Evolutionary conservation across 2,329 filamentous ascomycete species (phyloP).

Genomic region (Fusarium sp.): DNA sequence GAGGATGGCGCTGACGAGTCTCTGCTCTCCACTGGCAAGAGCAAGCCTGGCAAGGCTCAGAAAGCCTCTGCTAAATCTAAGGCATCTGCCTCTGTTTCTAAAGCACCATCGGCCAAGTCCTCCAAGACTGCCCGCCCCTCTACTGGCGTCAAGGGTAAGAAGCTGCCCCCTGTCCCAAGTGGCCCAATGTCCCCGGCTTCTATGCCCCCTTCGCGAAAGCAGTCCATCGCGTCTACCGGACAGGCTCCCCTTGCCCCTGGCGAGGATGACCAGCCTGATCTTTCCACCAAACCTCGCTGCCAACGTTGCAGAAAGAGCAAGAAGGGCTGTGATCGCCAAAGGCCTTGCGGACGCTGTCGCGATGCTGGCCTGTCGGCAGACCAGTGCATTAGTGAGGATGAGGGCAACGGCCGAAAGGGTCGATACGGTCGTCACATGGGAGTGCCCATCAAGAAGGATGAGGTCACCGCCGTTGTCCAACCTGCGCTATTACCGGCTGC

Average conservation of each 20-base stretch:
- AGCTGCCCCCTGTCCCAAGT: slow-evolving; percentile 51
- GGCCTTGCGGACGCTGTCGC: slow-evolving; percentile 93
- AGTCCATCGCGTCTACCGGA: slow-evolving; percentile 71
- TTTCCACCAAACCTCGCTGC: slow-evolving; percentile 95
- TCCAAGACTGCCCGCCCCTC: slow-evolving; percentile 54
- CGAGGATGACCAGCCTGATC: slow-evolving; percentile 87
- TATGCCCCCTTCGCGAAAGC: slow-evolving; percentile 78
- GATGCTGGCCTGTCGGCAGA: slow-evolving; percentile 94
- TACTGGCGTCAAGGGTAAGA: slow-evolving; percentile 60
- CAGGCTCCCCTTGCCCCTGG: slow-evolving; percentile 65
- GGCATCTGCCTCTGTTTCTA: slow-evolving; percentile 44
- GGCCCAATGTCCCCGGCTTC: slow-evolving; percentile 71
- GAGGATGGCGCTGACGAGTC: slow-evolving; percentile 48
- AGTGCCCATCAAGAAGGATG: slow-evolving; percentile 69
- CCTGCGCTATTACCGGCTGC: slow-evolving; percentile 55
- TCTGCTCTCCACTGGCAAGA: slow-evolving; percentile 51
- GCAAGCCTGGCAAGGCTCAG: slow-evolving; percentile 52
- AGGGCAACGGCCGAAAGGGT: slow-evolving; percentile 96
- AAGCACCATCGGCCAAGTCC: slow-evolving; percentile 51
- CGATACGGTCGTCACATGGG: slow-evolving; percentile 82
- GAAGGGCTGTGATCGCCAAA: slow-evolving; percentile 97
- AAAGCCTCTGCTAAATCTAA: slow-evolving; percentile 54
- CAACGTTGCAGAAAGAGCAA: slow-evolving; percentile 99
- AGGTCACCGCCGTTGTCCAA: slow-evolving; percentile 52
- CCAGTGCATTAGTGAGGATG: slow-evolving; percentile 96